phyloP scores from a whole-genome alignment of 2,329 filamentous ascomycete genomes.

The Ceratocystis harringtonii region DNA sequence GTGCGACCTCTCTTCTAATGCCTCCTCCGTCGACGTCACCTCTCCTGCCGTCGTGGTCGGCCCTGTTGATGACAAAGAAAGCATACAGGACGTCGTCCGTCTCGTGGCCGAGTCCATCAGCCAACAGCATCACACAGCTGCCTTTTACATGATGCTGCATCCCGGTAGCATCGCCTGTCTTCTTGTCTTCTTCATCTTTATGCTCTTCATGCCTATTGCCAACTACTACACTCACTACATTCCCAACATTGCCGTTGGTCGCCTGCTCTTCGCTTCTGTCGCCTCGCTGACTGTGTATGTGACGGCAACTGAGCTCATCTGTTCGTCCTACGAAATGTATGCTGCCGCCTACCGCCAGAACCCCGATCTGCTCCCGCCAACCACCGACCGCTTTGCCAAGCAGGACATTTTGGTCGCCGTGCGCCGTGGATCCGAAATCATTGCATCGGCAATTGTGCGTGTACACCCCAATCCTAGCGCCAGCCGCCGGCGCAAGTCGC shows the following conservation, averaged over 20 bases:
- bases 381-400: conserved; percentile 23
- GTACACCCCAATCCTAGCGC: conserved; percentile 9
- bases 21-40: conserved; percentile 25
- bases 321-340: conserved; percentile 44
- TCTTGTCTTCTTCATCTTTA: conserved; percentile 25
- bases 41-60: conserved; percentile 46
- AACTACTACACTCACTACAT: conserved; percentile 21
- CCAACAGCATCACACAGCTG: conserved; percentile 60
- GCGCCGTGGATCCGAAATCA: conserved; percentile 44
- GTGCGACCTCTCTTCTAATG: conserved; percentile 24
- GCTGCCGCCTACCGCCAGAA: conserved; percentile 49
- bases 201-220: conserved; percentile 32
- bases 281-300: conserved; percentile 50
- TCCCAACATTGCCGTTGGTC: conserved; percentile 33
- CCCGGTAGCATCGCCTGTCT: conserved; percentile 36
- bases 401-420: conserved; percentile 43
- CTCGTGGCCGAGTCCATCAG: conserved; percentile 69
- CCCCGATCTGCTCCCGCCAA: conserved; percentile 32
- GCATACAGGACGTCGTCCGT: conserved; percentile 52
- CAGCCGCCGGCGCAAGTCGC: conserved; percentile 6
- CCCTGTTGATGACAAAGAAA: conserved; percentile 34
- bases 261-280: conserved; percentile 39
- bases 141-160: conserved; percentile 48
- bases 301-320: conserved; percentile 43
- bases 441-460: conserved; percentile 54